phyloP scores from a whole-genome alignment of 805 yeast species.

The Kazachstania taianensis region DNA sequence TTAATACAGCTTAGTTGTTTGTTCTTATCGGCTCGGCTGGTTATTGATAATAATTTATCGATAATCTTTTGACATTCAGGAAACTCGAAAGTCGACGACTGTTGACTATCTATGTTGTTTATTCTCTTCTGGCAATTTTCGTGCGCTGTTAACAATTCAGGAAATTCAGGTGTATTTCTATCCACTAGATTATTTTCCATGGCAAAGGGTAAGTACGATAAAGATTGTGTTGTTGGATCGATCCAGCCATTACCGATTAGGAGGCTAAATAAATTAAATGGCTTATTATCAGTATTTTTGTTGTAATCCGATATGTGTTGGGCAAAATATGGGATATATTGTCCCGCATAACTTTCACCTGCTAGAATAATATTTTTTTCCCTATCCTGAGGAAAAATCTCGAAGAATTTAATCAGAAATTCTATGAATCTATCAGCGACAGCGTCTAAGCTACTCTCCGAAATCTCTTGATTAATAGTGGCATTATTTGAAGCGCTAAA shows the following conservation, averaged over 20 bases:
- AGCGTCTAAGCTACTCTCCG: constrained; percentile 42
- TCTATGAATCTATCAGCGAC: constrained; percentile 53
- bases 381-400: constrained; percentile 62
- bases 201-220: constrained; percentile 68
- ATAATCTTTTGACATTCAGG: constrained; percentile 38
- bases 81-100: constrained; percentile 23
- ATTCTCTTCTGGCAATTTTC: constrained; percentile 52
- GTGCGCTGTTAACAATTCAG: constrained; percentile 38
- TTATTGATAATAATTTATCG: constrained; percentile 16
- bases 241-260: constrained; percentile 93
- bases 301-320: constrained; percentile 45
- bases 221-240: constrained; percentile 75
- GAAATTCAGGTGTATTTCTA: constrained; percentile 29
- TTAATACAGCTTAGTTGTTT: constrained; percentile 50
- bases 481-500: constrained; percentile 50
- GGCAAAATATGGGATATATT: constrained; percentile 85
- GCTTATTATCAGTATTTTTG: background rate
- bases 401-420: constrained; percentile 58
- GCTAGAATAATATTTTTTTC: constrained; percentile 63
- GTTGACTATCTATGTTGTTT: constrained; percentile 14
- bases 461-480: constrained; percentile 18
- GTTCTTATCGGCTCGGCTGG: constrained; percentile 20
- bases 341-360: constrained; percentile 97
- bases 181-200: constrained; percentile 47
- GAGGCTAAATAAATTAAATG: constrained; percentile 46